phyloP scores from a whole-genome alignment of 2,329 filamentous ascomycete species.

The Fusarium lateritium region DNA sequence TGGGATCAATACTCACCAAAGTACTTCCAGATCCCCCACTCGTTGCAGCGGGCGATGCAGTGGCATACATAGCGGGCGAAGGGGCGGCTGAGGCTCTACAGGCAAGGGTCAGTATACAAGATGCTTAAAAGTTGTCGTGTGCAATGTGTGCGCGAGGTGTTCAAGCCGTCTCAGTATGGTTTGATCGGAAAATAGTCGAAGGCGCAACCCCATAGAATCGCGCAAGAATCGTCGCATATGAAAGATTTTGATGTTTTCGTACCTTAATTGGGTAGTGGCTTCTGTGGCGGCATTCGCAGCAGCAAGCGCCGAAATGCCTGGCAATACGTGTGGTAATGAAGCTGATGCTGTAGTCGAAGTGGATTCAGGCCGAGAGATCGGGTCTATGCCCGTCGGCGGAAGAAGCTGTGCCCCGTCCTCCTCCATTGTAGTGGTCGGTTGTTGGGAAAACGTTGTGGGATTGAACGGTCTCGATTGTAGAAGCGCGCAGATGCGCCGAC shows the following conservation, averaged over 20 bases:
- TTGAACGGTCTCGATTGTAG: conserved; percentile 5
- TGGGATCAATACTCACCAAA: conserved; percentile 55
- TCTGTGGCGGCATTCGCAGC: conserved; percentile 57
- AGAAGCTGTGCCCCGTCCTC: conserved; percentile 62
- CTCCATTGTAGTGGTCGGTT: conserved; percentile 53
- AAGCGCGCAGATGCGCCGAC: conserved; percentile 16
- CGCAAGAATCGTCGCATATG: conserved; percentile 2
- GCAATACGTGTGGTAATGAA: conserved; percentile 58
- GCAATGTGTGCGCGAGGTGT: not conserved
- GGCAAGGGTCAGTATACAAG: conserved; percentile 36
- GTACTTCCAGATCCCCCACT: conserved; percentile 58
- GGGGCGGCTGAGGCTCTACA: conserved; percentile 42
- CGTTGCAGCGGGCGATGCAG: conserved; percentile 58
- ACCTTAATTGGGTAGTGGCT: conserved; percentile 64
- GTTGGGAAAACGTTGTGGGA: conserved; percentile 2
- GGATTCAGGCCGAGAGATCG: conserved; percentile 65
- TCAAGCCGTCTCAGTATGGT: not conserved
- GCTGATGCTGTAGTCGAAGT: conserved; percentile 63
- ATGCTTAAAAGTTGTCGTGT: conserved; percentile 10
- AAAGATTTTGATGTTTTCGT: conserved; percentile 44
- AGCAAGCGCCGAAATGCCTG: conserved; percentile 63
- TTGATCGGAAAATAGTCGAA: not conserved
- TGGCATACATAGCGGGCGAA: conserved; percentile 48
- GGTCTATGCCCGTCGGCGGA: conserved; percentile 60
- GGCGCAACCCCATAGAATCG: conserved; percentile 5